Conservation (phyloP, 2,329 filamentous ascomycete genomes). For the Fusarium continuum region DNA sequence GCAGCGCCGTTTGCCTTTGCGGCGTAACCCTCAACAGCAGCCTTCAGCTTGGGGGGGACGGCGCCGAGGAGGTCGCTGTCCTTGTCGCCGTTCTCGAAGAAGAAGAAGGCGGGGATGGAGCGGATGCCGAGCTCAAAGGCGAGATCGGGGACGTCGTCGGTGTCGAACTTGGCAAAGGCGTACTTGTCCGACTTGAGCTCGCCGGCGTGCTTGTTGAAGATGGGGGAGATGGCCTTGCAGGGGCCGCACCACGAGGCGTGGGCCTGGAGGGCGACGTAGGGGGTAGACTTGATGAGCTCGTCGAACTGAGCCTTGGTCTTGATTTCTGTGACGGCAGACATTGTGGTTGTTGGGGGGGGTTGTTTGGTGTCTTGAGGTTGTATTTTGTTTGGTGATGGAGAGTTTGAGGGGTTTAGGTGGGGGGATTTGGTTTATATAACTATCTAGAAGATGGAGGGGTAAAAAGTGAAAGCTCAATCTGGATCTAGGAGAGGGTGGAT, state of each 20-base stretch:
- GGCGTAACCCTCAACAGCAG: conserved; percentile 38
- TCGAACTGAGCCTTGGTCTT: conserved; percentile 58
- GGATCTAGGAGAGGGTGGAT: conserved; percentile 26
- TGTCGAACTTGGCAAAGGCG: conserved; percentile 68
- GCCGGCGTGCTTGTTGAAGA: conserved; percentile 60
- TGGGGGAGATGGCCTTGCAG: conserved; percentile 67
- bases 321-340: conserved; percentile 51
- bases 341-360: conserved; percentile 33
- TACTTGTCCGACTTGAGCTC: conserved; percentile 52
- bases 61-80: conserved; percentile 56
- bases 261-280: conserved; percentile 66
- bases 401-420: conserved; percentile 33
- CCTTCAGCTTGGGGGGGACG: conserved; percentile 48
- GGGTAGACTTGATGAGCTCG: conserved; percentile 56
- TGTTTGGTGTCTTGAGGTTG: background rate
- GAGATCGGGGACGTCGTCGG: conserved; percentile 62
- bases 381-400: conserved; percentile 5
- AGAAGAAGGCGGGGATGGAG: conserved; percentile 68
- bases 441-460: conserved; percentile 7
- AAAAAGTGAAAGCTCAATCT: conserved; percentile 3
- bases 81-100: conserved; percentile 65
- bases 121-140: conserved; percentile 60
- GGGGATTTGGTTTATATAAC: conserved; percentile 18
- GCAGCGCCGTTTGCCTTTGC: conserved; percentile 42
- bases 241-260: conserved; percentile 69